Conservation (phyloP, 179 eudicot species). For the Beta macrorhiza region DNA sequence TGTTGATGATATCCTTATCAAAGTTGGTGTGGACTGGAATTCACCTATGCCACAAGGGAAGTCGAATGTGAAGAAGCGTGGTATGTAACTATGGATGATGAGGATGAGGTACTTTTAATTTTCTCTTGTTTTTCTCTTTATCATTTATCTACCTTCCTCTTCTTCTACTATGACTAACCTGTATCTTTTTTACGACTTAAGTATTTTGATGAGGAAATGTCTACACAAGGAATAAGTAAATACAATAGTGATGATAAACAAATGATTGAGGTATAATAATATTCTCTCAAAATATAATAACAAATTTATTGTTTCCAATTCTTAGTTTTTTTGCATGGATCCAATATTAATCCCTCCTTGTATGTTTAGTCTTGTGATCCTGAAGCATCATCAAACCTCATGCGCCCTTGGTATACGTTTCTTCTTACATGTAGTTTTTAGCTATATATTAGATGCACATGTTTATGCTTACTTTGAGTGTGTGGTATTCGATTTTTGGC, state of each 20-base stretch:
- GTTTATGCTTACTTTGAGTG: no score
- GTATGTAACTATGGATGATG: neutral
- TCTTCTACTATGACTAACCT: neutral
- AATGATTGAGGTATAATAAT: neutral
- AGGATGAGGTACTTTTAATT: neutral
- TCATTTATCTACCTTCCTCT: neutral
- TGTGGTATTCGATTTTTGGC: no score
- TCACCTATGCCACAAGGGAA: neutral
- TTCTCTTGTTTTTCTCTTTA: neutral
- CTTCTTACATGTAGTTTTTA: neutral
- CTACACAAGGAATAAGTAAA: neutral
- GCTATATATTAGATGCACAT: no score
- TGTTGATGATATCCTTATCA: neutral
- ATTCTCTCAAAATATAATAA: neutral
- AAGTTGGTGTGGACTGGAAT: neutral
- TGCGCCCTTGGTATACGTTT: neutral
- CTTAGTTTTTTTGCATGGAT: neutral
- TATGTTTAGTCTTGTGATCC: neutral
- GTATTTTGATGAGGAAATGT: constrained; percentile 1
- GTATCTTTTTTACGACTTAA: neutral
- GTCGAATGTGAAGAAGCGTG: neutral
- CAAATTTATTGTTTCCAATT: neutral
- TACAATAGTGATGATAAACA: no score
- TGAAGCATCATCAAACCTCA: neutral
- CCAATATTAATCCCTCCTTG: neutral